Base-by-base conservation (phyloP, 352 stramenopile genomes). In the Phytophthora pistaciae region DNA sequence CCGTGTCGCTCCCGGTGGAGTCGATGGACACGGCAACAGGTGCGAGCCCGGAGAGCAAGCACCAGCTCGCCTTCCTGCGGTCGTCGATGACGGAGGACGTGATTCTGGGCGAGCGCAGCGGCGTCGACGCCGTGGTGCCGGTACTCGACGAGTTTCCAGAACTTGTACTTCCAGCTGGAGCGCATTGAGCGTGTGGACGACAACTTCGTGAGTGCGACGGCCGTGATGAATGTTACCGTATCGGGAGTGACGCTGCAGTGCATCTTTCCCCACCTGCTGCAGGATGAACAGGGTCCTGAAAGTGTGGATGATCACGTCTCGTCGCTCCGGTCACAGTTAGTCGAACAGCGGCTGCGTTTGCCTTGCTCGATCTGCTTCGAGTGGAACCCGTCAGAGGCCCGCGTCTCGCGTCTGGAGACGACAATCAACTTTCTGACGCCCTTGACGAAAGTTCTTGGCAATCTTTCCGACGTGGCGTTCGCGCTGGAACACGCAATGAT, bases 101-200 rank as follows among this genome's bases (percentile, higher is more conserved):
- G 1, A 53, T 61, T 18, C 21, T 78, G 18, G 64, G 74, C 1
- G 61, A 74, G 3, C 40, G 69, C 3, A 18, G 58, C 4, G 73
- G 72, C 1, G 29, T 70, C 2, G 53, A 77, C 1, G 33, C 40
- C 5, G 49, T 78, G 71, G 6, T 33, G 29, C 29, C 29, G 29
- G 8, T 33, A 33, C 29, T 73, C 71, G 40, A 31, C 49, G 2
- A 74, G 29, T 25, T 77, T 76, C 48, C 64, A 71, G 36, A 75
- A 57, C 31, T 29, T 84, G 7, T 69, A 74, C 46, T 69, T 82
- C 40, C 66, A 79, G 29, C 38, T 80, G 16, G 42, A 77, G 38
- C 10, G 40, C 11, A 70, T 87, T 44, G 66, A 68, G 5, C 60
- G 54, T 6, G 44, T 31, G 7, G 62, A 20, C 23, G 57, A 65